Conservation (phyloP, 768 basidiomycete species). For the Harrya chromipes region DNA sequence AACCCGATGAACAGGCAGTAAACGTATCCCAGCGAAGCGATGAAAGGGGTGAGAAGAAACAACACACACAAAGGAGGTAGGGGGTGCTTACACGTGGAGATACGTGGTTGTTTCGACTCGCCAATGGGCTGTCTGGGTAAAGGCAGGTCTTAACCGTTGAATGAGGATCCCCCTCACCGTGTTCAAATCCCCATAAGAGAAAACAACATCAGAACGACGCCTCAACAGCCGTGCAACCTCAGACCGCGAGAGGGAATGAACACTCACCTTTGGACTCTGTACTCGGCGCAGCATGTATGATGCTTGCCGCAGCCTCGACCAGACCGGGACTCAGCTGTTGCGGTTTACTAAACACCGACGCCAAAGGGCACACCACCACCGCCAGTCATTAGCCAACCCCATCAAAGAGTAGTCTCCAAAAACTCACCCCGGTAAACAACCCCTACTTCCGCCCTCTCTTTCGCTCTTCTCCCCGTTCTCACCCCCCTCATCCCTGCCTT, state of each 20-base stretch:
- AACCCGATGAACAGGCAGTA: neutral
- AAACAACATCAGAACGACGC: neutral
- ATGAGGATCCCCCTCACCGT: constrained; percentile 52
- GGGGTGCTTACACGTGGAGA: constrained; percentile 43
- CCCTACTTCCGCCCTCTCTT: constrained; percentile 10
- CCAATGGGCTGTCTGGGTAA: constrained; percentile 49
- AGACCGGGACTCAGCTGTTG: constrained; percentile 43
- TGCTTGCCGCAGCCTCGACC: constrained; percentile 65
- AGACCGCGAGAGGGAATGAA: neutral
- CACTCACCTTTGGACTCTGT: constrained; percentile 55
- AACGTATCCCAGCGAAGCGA: neutral
- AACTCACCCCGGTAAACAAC: constrained; percentile 31
- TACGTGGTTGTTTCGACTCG: constrained; percentile 52
- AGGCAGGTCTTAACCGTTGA: constrained; percentile 55
- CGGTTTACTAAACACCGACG: constrained; percentile 28
- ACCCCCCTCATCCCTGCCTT: neutral
- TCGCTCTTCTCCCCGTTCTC: neutral
- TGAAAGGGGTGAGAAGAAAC: neutral
- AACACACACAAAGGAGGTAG: too few relatives aligned
- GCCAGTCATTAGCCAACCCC: constrained; percentile 2
- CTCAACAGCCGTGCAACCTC: neutral
- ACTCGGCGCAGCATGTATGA: constrained; percentile 59
- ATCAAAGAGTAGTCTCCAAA: neutral
- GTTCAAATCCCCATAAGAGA: constrained; percentile 48
- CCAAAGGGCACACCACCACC: neutral